Conservation (phyloP, 441 rosid species). For the Populus tomentosa region DNA sequence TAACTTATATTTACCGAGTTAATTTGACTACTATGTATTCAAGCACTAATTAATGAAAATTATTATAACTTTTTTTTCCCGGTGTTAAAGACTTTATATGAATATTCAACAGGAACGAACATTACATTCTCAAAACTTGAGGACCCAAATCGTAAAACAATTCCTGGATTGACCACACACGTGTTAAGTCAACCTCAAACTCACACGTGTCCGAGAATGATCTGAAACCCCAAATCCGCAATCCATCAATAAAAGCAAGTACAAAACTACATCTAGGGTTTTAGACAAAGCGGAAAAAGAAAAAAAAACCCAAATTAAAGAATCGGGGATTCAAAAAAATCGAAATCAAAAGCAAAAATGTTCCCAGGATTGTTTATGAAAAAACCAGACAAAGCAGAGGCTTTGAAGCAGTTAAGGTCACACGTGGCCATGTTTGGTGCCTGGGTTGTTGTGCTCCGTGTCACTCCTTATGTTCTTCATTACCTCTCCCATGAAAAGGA, state of each 20-base stretch:
- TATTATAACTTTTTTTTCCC: too few relatives aligned
- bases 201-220: not conserved
- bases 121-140: not conserved
- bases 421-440: constrained; percentile 65
- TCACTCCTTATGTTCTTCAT: constrained; percentile 67
- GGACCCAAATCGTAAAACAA: not conserved
- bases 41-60: too few relatives aligned
- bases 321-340: not conserved
- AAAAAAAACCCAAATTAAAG: not conserved
- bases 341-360: constrained; percentile 31
- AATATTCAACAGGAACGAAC: too few relatives aligned
- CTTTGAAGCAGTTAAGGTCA: constrained; percentile 68
- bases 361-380: constrained; percentile 87
- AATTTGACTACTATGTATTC: too few relatives aligned
- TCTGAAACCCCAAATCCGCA: not conserved
- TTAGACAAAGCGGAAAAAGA: not conserved
- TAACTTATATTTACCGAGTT: too few relatives aligned
- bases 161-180: not conserved
- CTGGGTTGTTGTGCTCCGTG: constrained; percentile 66
- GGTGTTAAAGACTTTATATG: too few relatives aligned
- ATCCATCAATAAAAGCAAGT: not conserved
- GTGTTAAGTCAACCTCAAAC: not conserved
- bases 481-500: constrained; percentile 62
- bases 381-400: constrained; percentile 84
- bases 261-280: not conserved